A percentile compares a stretch with the other conserved stretches of the same genome.
phyloP scores from a whole-genome alignment of 495 filamentous ascomycete species.

The Lepraria neglecta region DNA sequence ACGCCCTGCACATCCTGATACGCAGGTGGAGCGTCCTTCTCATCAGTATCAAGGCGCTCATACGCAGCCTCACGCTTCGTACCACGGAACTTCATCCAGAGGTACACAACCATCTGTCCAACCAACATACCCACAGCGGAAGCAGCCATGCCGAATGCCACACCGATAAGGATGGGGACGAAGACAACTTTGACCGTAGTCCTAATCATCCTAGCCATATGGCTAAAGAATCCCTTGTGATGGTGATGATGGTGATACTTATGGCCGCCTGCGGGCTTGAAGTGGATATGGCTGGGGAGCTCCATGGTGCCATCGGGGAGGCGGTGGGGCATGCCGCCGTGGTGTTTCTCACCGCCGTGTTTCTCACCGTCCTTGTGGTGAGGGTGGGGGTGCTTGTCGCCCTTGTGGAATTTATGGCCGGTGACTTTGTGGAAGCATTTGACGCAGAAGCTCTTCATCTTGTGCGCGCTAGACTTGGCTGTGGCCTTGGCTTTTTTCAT shows the following conservation, averaged over 20 bases:
- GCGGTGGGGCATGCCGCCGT: constrained; percentile 15
- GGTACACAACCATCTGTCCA: constrained; percentile 44
- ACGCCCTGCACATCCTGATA: constrained; percentile 19
- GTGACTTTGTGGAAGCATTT: constrained; percentile 24
- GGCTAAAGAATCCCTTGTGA: constrained; percentile 32
- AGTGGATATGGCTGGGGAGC: constrained; percentile 29
- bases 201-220: constrained; percentile 13
- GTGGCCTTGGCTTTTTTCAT: constrained; percentile 24
- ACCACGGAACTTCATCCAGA: constrained; percentile 38
- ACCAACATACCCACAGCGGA: constrained; percentile 50
- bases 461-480: constrained; percentile 22
- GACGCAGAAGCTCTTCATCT: constrained; percentile 28
- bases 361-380: constrained; percentile 10
- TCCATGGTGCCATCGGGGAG: constrained; percentile 19
- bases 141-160: constrained; percentile 45
- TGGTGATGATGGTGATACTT: constrained; percentile 32
- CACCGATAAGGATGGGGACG: constrained; percentile 47
- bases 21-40: constrained; percentile 27
- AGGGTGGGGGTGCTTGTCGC: background rate
- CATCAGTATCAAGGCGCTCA: constrained; percentile 22
- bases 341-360: constrained; percentile 9
- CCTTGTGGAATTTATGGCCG: constrained; percentile 4
- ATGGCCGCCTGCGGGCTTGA: constrained; percentile 29
- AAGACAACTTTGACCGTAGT: constrained; percentile 38
- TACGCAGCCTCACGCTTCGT: constrained; percentile 14